Evolutionary conservation across 1,284 basidiomycete genomes (phyloP).

Genomic region (Agroathelia rolfsii): DNA sequence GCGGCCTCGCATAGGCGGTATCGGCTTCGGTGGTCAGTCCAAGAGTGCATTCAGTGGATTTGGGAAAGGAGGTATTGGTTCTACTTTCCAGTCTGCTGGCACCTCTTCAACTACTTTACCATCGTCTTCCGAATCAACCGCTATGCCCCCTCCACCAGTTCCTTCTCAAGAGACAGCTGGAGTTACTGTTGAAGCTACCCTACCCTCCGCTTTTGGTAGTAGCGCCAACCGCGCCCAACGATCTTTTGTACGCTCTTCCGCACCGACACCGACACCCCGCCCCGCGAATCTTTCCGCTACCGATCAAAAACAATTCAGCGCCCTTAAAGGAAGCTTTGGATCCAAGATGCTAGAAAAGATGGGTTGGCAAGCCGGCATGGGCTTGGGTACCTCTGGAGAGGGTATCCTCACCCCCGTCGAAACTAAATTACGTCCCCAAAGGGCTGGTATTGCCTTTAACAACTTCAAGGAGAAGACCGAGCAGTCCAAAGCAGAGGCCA

Average conservation of each 20-base stretch:
- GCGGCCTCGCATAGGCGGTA: conserved; percentile 35
- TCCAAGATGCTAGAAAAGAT: conserved; percentile 87
- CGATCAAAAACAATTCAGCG: conserved; percentile 74
- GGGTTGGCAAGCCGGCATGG: conserved; percentile 84
- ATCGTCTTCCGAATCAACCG: conserved; percentile 11
- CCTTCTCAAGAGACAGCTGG: conserved; percentile 13
- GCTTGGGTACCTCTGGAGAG: conserved; percentile 70
- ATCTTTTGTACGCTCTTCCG: conserved; percentile 47
- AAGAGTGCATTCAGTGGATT: no score
- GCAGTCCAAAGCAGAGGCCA: conserved; percentile 79
- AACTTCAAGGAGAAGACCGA: conserved; percentile 85
- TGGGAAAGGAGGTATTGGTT: no score
- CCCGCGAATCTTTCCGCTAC: conserved; percentile 45
- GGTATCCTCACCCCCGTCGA: conserved; percentile 88
- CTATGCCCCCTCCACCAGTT: conserved; percentile 8
- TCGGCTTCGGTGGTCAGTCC: no score
- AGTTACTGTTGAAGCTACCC: no score
- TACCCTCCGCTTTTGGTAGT: conserved; percentile 37
- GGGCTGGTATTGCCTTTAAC: conserved; percentile 79
- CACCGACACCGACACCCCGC: conserved; percentile 33
- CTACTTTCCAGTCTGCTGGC: no score
- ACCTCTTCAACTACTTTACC: conserved; percentile 22
- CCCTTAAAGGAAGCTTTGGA: conserved; percentile 69
- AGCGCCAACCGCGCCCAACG: conserved; percentile 27
- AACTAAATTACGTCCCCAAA: conserved; percentile 71